Base-by-base conservation (phyloP, 2,329 filamentous ascomycete species). In the Cordyceps tenuipes region DNA sequence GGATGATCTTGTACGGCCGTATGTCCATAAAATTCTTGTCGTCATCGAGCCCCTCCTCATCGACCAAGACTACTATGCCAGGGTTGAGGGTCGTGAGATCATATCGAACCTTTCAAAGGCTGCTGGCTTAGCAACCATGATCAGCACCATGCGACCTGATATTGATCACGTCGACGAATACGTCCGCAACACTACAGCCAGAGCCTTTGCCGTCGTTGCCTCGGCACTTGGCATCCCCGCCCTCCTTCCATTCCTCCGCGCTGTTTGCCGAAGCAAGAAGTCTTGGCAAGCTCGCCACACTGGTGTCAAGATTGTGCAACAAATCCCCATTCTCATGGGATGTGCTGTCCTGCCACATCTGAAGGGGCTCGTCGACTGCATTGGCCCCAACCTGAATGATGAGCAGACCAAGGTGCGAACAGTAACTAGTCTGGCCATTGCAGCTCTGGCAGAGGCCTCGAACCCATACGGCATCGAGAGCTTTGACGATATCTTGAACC, bases 381-480 rank as follows among this genome's bases (percentile, higher is more conserved):
- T 99, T 69, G 91, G 88, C 15, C 91, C 93, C 55, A 97, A 97
- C 71, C 81, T 99, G 15, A 96, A 96, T 69, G 94, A 99, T 67
- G 94, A 99, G 70, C 94, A 99, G 75, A 93, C 92, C 57, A 99
- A 99, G 76, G 94, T 99, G 52, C 84, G 94, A 66, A 99, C 95
- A 4, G 94, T 97, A 52, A 97, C 94, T 51, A 92, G 90, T 74
- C 81, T 99, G 70, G 92, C 94, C 29, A 94, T 99, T 70, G 94
- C 93, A 54, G 94, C 94, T 41, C 78, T 99, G 61, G 94, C 94
- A 31, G 94, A 99, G 75, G 94, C 94, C 23, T 93, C 94, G 39
- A 96, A 96, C 73, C 94, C 94, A 0, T 99, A 97, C 68, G 94
- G 94, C 86, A 99, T 99, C 65, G 94, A 99, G 76, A 96, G 91